Evolutionary conservation across 345 rosid species (phyloP).

Genomic region (Physaria fendleri): DNA sequence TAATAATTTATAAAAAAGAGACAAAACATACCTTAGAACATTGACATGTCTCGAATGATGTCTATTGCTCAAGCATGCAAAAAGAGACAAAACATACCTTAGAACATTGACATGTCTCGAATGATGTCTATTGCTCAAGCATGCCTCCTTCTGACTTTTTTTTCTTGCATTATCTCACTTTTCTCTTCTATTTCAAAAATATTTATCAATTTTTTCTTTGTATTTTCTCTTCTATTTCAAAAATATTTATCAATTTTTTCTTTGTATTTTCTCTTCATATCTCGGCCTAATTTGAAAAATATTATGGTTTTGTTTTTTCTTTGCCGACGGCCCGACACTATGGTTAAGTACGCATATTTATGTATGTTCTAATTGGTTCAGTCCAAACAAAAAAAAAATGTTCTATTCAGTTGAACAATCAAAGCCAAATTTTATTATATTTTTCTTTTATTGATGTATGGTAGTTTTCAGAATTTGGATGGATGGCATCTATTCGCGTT

Average conservation of each 20-base stretch:
- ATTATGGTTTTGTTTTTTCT: neutral
- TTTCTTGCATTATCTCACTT: slow-evolving; percentile 50
- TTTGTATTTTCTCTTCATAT: neutral
- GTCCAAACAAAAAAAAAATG: too few species aligned
- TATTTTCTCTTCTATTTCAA: too few species aligned
- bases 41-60: slow-evolving; percentile 41
- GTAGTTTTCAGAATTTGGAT: too few species aligned
- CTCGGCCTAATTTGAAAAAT: neutral
- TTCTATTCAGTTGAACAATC: too few species aligned
- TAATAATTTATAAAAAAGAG: slow-evolving; percentile 11
- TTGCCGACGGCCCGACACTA: neutral
- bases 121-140: slow-evolving; percentile 48
- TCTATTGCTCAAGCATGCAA: slow-evolving; percentile 57
- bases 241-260: too few species aligned
- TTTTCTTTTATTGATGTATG: too few species aligned
- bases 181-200: neutral
- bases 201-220: too few species aligned
- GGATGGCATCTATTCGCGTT: too few species aligned
- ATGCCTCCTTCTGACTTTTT: slow-evolving; percentile 47
- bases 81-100: slow-evolving; percentile 33
- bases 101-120: slow-evolving; percentile 39
- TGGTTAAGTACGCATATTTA: neutral
- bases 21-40: slow-evolving; percentile 35
- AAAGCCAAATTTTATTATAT: too few species aligned
- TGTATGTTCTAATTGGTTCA: too few species aligned